These are phyloP conservation scores for Boletus rufocinnamomeus DNA, from an alignment of 768 basidiomycete species.

Conservation along the genomic window DNA sequence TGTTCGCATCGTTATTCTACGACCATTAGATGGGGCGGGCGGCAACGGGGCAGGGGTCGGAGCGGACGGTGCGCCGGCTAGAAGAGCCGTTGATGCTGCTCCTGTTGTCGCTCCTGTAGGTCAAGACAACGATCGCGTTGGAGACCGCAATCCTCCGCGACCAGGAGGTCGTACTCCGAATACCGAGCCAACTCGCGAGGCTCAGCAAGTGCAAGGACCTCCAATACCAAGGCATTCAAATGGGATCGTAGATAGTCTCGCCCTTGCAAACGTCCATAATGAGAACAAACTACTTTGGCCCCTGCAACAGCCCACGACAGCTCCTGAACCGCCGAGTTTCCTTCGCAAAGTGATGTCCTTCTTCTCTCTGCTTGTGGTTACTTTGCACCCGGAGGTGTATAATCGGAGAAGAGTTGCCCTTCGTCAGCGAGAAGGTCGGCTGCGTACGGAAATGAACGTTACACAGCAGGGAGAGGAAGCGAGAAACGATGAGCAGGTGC, in stretches of 20 bases:
- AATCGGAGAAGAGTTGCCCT: conserved; percentile 62
- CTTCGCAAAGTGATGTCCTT: conserved; percentile 56
- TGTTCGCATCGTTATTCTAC: conserved; percentile 48
- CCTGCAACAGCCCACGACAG: conserved; percentile 17
- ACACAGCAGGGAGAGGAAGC: conserved; percentile 29
- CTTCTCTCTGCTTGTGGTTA: conserved; percentile 54
- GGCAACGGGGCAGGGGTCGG: conserved; percentile 25
- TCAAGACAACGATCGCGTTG: conserved; percentile 18
- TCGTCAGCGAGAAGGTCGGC: conserved; percentile 60
- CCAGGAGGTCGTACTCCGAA: conserved; percentile 19
- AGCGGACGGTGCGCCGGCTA: conserved; percentile 23
- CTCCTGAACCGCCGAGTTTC: conserved; percentile 45
- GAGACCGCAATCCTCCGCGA: conserved; percentile 18
- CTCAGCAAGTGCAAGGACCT: conserved; percentile 31
- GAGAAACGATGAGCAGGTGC: conserved; percentile 32
- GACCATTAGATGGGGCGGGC: conserved; percentile 39
- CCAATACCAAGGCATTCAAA: conserved; percentile 34
- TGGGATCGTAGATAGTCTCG: conserved; percentile 50
- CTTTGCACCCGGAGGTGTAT: conserved; percentile 75
- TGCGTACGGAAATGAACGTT: conserved; percentile 64
- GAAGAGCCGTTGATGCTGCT: conserved; percentile 26
- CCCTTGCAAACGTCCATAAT: conserved; percentile 54
- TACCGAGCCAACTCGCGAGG: conserved; percentile 17
- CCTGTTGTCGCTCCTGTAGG: conserved; percentile 22
- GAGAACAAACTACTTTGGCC: conserved; percentile 57